A percentile compares a stretch with the other conserved stretches of the same genome.
These are phyloP conservation scores for Usnea hakonensis DNA, from an alignment of 495 filamentous ascomycete species.

Conservation along the genomic window DNA sequence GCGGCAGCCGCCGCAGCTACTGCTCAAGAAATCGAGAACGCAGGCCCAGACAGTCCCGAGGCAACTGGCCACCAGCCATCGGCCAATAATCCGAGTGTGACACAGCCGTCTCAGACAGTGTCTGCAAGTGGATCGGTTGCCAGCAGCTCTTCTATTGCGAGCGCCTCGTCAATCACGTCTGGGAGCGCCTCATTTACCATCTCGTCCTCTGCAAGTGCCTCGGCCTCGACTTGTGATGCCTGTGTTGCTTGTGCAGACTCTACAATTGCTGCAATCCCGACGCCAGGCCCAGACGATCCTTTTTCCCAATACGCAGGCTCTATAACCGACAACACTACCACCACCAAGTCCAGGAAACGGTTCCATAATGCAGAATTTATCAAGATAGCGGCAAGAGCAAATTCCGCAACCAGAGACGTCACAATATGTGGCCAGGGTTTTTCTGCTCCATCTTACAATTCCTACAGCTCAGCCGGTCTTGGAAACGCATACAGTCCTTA, in stretches of 20 bases:
- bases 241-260: not conserved
- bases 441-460: constrained; percentile 1
- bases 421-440: not conserved
- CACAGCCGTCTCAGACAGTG: not conserved
- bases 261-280: not conserved
- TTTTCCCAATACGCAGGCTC: not conserved
- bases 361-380: not conserved
- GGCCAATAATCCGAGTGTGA: not conserved
- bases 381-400: not conserved
- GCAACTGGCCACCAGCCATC: not conserved
- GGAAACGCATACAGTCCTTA: constrained; percentile 4
- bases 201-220: not conserved
- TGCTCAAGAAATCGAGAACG: not conserved
- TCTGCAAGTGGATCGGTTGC: not conserved
- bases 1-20: not conserved
- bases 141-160: not conserved
- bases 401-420: not conserved
- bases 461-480: not conserved
- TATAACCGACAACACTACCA: not conserved
- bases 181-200: not conserved
- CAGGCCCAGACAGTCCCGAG: not conserved
- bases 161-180: not conserved
- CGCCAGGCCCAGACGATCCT: not conserved
- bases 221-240: not conserved
- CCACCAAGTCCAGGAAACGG: not conserved